Evolutionary conservation across 768 basidiomycete species (phyloP), one percentile per base, ranked within the genome.

Genomic region (Sarcodon sp.): DNA sequence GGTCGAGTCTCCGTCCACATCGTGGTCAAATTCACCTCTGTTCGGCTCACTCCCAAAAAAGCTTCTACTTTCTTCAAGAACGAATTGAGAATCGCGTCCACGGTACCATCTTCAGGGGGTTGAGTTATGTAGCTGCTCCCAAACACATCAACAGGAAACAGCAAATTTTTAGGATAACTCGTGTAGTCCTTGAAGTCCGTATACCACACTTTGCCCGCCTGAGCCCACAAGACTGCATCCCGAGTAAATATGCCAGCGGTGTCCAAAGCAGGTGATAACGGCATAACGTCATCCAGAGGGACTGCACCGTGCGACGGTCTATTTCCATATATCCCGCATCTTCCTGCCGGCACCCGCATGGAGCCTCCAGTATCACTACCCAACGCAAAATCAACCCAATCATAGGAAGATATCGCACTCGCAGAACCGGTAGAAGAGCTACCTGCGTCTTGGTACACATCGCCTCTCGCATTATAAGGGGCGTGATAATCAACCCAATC

Each of bases 401-500:
- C 47, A 44, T 63, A 61, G 7, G 61, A 55, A 8, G 57, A 57
- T 18, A 55, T 44, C 12, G 55, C 54, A 9, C 57, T 54, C 0
- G 58, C 61, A 3, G 59, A 56, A 4, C 61, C 61, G 0, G 59
- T 63, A 1, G 60, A 61, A 21, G 57, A 59, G 36, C 57, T 56
- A 49, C 58, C 58, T 10, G 58, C 59, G 37, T 63, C 61, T 47
- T 61, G 61, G 47, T 63, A 60, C 8, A 59, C 60, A 18, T 63
- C 61, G 5, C 60, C 60, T n/a, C 61, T 56, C 21, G 60, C 60
- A 50, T 61, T 61, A 53, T 57, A 61, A 44, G 61, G 60, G 27
- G 59, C 54, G 41, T 61, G 59, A 10, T 59, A 52, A 52, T 63
- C 61, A 33, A 63, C 59, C 61, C 61, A 63, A 52, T 63, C 61